Conservation (phyloP, 371 early-diverging fungal genomes). For the Edhazardia aedis region DNA sequence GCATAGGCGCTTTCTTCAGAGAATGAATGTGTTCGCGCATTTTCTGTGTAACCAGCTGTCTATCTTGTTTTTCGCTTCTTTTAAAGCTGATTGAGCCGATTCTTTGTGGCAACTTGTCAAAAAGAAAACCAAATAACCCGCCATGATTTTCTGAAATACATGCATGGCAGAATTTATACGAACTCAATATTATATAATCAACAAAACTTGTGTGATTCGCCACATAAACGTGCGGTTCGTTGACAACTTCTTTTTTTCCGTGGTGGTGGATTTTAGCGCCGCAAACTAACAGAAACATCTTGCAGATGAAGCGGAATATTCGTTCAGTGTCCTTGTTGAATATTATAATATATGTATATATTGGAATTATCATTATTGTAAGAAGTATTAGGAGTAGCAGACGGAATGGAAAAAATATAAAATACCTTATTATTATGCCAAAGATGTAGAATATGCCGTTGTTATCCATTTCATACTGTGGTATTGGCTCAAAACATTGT, state of each 20-base stretch:
- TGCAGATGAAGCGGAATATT: slow-evolving; percentile 11
- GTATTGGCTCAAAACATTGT: slow-evolving; percentile 26
- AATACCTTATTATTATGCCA: slow-evolving; percentile 31
- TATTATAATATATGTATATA: slow-evolving; percentile 4
- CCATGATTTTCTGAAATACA: slow-evolving; percentile 54
- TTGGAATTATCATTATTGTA: slow-evolving; percentile 5
- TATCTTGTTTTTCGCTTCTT: slow-evolving; percentile 52
- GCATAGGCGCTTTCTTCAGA: slow-evolving; percentile 47
- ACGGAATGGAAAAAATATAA: slow-evolving; percentile 32
- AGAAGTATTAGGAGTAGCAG: slow-evolving; percentile 6
- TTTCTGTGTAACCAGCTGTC: slow-evolving; percentile 48
- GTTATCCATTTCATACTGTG: slow-evolving; percentile 10
- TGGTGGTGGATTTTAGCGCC: slow-evolving; percentile 47
- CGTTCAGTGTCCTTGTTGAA: not conserved
- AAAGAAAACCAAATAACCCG: slow-evolving; percentile 51
- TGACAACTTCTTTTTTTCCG: slow-evolving; percentile 50
- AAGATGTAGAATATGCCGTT: slow-evolving; percentile 28
- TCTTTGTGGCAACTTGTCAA: slow-evolving; percentile 50
- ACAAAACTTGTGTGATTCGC: slow-evolving; percentile 60
- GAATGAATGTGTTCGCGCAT: slow-evolving; percentile 46
- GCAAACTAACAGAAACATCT: slow-evolving; percentile 17
- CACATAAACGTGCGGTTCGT: slow-evolving; percentile 53
- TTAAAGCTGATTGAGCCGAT: slow-evolving; percentile 56
- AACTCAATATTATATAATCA: slow-evolving; percentile 55
- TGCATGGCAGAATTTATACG: slow-evolving; percentile 55